Evolutionary conservation across 2,329 filamentous ascomycete genomes (phyloP), one percentile per base, ranked within the genome.

Genomic region (Paraphoma chrysanthemicola): DNA sequence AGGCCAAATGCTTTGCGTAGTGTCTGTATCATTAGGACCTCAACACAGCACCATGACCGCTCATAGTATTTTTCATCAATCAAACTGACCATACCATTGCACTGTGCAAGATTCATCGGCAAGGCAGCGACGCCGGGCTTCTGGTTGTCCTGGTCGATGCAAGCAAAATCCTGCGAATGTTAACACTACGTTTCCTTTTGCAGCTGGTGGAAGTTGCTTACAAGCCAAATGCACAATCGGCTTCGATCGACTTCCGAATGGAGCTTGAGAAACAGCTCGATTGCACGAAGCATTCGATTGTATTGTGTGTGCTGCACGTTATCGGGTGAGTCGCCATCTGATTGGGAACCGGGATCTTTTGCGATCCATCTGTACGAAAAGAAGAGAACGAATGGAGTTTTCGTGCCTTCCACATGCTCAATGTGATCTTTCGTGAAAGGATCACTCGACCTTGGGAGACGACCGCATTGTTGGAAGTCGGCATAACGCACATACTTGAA

Each of bases 11-110:
- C 67, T 23, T 59, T 65, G 30, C 58, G 60, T 28, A 79, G 65
- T 10, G 67, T 71, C 52, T 74, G 67, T 1, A 74, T 64, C 52
- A 78, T 68, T 47, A 73, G 57, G 1, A 68, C 70, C 54, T 80
- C 77, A 6, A 77, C 70, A 1, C 64, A 70, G 59, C 78, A 79
- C 78, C 78, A 79, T 1, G 77, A 75, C 1, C 78, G 69, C 6
- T 62, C 57, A 57, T 76, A 74, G 59, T 79, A 79, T 1, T 51
- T 18, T 3, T 73, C 65, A 42, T 78, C 74, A 2, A 72, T 59
- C 31, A 80, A 67, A 44, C 78, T 79, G 59, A 80, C 76, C 46
- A 79, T 64, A 4, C 72, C 76, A 57, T 80, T 62, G 64, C 78
- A 79, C 53, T 79, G 76, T 1, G 73, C 63, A n/a, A 79, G 58